Percentiles rank a stretch among this genome's conserved stretches.
Evolutionary conservation across 805 yeast genomes (phyloP).

Genomic region (Saccharomycopsis babjevae): DNA sequence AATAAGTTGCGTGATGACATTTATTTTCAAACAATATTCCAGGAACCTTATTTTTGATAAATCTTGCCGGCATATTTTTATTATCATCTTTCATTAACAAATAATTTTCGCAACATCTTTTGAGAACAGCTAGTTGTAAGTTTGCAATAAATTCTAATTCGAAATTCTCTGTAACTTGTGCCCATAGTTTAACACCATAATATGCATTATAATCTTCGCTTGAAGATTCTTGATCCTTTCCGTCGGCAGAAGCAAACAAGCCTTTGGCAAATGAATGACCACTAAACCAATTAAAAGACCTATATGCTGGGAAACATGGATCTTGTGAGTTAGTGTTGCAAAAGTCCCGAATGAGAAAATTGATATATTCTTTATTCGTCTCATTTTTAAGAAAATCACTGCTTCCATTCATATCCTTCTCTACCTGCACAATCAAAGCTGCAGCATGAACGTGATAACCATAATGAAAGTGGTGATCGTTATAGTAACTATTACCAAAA

Average conservation of each 20-base stretch:
- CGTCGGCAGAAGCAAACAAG: constrained; percentile 58
- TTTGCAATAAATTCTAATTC: constrained; percentile 45
- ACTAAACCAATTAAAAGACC: constrained; percentile 65
- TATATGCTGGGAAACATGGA: constrained; percentile 49
- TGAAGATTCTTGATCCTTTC: constrained; percentile 65
- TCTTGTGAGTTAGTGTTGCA: constrained; percentile 51
- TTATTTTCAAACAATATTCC: constrained; percentile 70
- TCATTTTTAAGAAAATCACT: constrained; percentile 34
- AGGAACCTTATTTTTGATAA: constrained; percentile 54
- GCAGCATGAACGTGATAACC: constrained; percentile 67
- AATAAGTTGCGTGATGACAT: constrained; percentile 63
- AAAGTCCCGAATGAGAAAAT: constrained; percentile 52
- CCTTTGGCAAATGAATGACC: constrained; percentile 81
- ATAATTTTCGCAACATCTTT: constrained; percentile 36
- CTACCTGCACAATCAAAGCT: constrained; percentile 51
- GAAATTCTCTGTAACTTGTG: constrained; percentile 40
- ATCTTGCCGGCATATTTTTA: constrained; percentile 42
- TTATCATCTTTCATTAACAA: constrained; percentile 40
- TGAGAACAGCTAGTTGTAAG: constrained; percentile 51
- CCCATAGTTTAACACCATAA: constrained; percentile 62
- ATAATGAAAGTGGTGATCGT: constrained; percentile 71
- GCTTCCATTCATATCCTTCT: constrained; percentile 33
- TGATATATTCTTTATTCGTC: constrained; percentile 41
- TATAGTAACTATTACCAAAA: constrained; percentile 61
- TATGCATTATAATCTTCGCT: constrained; percentile 68